These are phyloP conservation scores for Coemansia reversa DNA, from an alignment of 192 early-diverging fungal genomes.

Conservation along the genomic window DNA sequence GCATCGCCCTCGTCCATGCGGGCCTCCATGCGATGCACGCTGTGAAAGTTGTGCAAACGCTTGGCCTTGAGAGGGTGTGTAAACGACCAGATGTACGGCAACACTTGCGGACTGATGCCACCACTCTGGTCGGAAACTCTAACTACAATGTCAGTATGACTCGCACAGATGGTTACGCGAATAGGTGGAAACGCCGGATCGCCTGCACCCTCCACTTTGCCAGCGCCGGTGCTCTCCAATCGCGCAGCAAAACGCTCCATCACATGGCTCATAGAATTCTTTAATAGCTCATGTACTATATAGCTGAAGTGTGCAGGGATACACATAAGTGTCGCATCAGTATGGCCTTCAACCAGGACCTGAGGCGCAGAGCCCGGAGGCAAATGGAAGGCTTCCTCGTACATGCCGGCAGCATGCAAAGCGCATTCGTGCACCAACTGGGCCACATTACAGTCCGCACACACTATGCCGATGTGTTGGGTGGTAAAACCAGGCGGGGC, in stretches of 20 bases:
- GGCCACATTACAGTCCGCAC: conserved; percentile 46
- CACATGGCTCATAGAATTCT: conserved; percentile 79
- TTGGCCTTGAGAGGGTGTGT: conserved; percentile 62
- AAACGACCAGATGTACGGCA: conserved; percentile 82
- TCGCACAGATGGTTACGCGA: conserved; percentile 77
- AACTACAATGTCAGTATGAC: conserved; percentile 75
- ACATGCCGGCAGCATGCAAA: conserved; percentile 40
- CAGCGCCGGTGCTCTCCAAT: conserved; percentile 8
- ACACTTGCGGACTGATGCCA: conserved; percentile 68
- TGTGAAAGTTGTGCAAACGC: conserved; percentile 65
- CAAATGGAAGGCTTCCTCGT: conserved; percentile 40
- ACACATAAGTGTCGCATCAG: conserved; percentile 79
- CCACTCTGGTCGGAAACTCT: conserved; percentile 94
- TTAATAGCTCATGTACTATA: conserved; percentile 87
- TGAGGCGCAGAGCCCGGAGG: conserved; percentile 63
- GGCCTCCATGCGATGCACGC: conserved; percentile 75
- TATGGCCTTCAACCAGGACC: conserved; percentile 71
- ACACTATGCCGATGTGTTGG: conserved; percentile 55
- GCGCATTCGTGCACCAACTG: conserved; percentile 56
- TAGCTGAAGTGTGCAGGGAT: conserved; percentile 96
- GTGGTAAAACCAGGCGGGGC: conserved; percentile 56
- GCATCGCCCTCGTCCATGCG: conserved; percentile 64
- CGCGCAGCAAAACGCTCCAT: conserved; percentile 55
- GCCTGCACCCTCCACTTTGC: background rate
- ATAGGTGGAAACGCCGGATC: conserved; percentile 70